Percentiles rank a stretch among this genome's conserved stretches.
Evolutionary conservation across 2,329 filamentous ascomycete genomes (phyloP).

Genomic region (Alternaria arbusti): DNA sequence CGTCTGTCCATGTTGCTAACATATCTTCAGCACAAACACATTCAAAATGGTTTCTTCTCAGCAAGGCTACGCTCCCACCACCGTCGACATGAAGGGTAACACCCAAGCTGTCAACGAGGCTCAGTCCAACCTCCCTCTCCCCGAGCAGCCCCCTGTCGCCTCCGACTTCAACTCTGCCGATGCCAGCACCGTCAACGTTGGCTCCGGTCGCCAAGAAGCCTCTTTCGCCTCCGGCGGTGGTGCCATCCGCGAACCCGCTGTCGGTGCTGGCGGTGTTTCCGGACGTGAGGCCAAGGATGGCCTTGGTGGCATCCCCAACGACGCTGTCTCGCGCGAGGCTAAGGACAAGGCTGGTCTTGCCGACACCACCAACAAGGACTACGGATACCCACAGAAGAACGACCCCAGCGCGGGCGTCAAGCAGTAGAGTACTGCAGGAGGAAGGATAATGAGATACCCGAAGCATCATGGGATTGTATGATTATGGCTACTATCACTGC

Average conservation of each 20-base stretch:
- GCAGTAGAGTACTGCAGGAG: slow-evolving; percentile 14
- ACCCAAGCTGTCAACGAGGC: slow-evolving; percentile 68
- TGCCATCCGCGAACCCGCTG: slow-evolving; percentile 53
- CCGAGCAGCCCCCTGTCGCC: slow-evolving; percentile 76
- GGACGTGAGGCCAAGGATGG: slow-evolving; percentile 69
- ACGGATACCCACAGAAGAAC: slow-evolving; percentile 51
- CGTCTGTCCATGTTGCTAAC: background rate
- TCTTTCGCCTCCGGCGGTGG: slow-evolving; percentile 57
- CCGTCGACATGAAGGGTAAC: slow-evolving; percentile 36
- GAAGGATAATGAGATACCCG: background rate
- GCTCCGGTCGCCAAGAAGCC: slow-evolving; percentile 61
- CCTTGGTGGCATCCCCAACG: slow-evolving; percentile 63
- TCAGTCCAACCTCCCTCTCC: slow-evolving; percentile 77
- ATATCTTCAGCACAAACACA: slow-evolving; percentile 3
- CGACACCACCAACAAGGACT: slow-evolving; percentile 52
- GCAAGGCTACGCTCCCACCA: slow-evolving; percentile 30
- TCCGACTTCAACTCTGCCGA: slow-evolving; percentile 81
- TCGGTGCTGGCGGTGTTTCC: slow-evolving; percentile 61
- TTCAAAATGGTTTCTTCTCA: slow-evolving; percentile 33
- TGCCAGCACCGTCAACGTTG: slow-evolving; percentile 71
- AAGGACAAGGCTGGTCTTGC: slow-evolving; percentile 51
- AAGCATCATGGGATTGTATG: slow-evolving; percentile 8
- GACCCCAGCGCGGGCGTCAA: slow-evolving; percentile 44
- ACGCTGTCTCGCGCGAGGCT: slow-evolving; percentile 61
- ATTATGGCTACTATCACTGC: slow-evolving; percentile 13